Conservation (phyloP, 768 basidiomycete species). For the Leccinum obscurum region DNA sequence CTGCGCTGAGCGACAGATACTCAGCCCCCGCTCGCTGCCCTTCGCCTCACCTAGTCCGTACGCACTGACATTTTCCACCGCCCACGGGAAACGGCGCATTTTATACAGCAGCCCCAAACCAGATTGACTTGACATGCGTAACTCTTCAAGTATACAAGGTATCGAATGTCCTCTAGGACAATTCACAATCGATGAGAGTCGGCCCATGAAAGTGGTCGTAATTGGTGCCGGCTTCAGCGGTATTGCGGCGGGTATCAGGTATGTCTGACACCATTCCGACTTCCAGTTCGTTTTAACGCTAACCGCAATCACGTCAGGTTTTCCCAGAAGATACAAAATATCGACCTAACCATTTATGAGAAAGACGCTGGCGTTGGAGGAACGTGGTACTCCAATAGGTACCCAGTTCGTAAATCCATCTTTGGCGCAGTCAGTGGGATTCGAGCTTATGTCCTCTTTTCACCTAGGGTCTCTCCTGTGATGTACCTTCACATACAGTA, state of each 20-base stretch:
- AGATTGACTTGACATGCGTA: neutral
- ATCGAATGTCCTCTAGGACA: neutral
- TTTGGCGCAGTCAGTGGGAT: neutral
- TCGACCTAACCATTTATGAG: constrained; percentile 60
- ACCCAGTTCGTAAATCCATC: constrained; percentile 40
- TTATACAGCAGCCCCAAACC: neutral
- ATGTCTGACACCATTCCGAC: neutral
- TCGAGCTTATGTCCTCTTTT: neutral
- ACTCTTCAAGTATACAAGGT: neutral
- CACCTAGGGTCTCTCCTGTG: constrained; percentile 56
- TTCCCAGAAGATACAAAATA: constrained; percentile 35
- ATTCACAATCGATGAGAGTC: neutral
- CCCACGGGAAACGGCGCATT: neutral
- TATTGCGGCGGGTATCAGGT: neutral
- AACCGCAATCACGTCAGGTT: neutral
- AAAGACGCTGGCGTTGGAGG: constrained; percentile 60
- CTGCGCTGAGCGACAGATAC: neutral
- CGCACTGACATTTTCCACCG: neutral
- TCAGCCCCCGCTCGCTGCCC: neutral
- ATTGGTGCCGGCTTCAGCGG: neutral
- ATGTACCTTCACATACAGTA: constrained; percentile 58
- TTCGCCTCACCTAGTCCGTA: neutral
- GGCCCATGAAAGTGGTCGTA: neutral
- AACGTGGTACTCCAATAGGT: constrained; percentile 58
- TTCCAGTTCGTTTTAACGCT: neutral